phyloP scores from a whole-genome alignment of 257 asterid genomes.

The Solanum corneliomulleri region DNA sequence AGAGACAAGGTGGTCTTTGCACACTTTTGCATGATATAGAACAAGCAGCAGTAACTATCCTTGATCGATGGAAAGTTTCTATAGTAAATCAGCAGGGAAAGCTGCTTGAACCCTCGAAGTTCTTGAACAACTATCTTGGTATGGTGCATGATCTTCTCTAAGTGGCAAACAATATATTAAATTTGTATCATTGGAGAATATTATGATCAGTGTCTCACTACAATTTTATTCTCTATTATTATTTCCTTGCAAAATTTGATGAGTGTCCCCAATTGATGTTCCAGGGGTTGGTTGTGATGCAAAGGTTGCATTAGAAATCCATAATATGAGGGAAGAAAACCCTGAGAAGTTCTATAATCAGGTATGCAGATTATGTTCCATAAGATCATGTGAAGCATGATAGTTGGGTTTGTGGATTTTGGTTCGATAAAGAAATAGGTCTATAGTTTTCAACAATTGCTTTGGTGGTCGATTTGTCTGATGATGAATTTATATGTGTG shows the following conservation, averaged over 20 bases:
- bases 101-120: slow-evolving; percentile 49
- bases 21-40: slow-evolving; percentile 78
- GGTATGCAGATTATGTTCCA: slow-evolving; percentile 24
- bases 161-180: background rate
- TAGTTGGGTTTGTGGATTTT: background rate
- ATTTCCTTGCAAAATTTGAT: background rate
- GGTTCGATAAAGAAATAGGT: background rate
- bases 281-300: slow-evolving; percentile 99
- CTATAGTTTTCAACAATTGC: background rate
- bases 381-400: background rate
- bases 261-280: background rate
- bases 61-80: slow-evolving; percentile 91
- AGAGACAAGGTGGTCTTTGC: slow-evolving; percentile 97
- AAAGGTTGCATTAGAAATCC: slow-evolving; percentile 96
- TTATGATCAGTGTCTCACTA: background rate
- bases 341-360: slow-evolving; percentile 98
- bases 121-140: slow-evolving; percentile 97
- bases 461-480: background rate
- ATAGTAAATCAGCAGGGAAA: slow-evolving; percentile 59
- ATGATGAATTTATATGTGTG: background rate
- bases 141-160: slow-evolving; percentile 11
- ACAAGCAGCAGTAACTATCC: slow-evolving; percentile 97
- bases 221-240: background rate
- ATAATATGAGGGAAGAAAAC: slow-evolving; percentile 95
- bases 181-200: background rate